phyloP scores from a whole-genome alignment of 257 asterid genomes.

The Solanum arcanum region DNA sequence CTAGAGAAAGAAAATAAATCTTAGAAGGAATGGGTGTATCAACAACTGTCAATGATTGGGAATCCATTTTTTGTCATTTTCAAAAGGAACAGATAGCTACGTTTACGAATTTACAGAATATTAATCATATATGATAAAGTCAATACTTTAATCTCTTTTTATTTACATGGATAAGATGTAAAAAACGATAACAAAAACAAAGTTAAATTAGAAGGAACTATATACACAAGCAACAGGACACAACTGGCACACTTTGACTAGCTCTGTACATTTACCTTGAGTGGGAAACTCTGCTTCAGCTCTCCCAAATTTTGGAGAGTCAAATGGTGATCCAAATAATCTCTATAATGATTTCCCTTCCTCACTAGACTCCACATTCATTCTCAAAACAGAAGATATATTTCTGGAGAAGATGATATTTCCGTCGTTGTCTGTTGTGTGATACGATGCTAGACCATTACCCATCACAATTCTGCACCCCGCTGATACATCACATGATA shows the following conservation, averaged over 20 bases:
- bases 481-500: constrained; percentile 52
- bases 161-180: background rate
- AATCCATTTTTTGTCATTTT: background rate
- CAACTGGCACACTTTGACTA: background rate
- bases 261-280: background rate
- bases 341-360: background rate
- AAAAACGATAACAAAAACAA: background rate
- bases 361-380: constrained; percentile 10
- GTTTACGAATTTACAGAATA: background rate
- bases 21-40: background rate
- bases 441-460: constrained; percentile 30
- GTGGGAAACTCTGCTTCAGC: background rate
- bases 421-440: constrained; percentile 42
- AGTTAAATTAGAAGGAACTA: background rate
- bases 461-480: constrained; percentile 66
- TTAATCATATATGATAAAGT: background rate
- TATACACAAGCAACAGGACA: background rate
- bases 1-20: background rate
- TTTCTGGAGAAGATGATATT: constrained; percentile 40
- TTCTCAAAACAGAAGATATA: constrained; percentile 33
- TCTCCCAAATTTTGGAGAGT: background rate
- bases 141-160: background rate
- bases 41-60: background rate
- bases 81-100: background rate
- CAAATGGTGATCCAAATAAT: background rate